phyloP scores from a whole-genome alignment of 225 moss, liverwort and hornwort species.

The Climacium dendroides region DNA sequence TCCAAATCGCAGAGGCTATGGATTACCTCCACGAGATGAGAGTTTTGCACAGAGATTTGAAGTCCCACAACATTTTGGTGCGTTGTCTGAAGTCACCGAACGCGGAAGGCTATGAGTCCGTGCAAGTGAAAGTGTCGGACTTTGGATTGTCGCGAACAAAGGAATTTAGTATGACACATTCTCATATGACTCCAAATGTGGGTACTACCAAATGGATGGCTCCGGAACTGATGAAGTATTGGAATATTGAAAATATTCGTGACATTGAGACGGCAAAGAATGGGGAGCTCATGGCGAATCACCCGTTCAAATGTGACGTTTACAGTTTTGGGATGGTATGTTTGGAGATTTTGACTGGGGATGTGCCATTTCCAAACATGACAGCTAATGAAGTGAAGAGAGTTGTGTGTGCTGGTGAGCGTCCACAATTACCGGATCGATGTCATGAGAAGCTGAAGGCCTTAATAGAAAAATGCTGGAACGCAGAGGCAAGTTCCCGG shows the following conservation, averaged over 20 bases:
- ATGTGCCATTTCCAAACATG: not conserved
- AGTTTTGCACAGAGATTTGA: not conserved
- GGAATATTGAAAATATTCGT: too few relatives aligned
- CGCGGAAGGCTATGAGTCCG: not conserved
- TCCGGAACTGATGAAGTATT: not conserved
- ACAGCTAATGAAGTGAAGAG: not conserved
- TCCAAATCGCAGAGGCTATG: not conserved
- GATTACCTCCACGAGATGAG: not conserved
- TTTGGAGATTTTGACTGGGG: conserved; percentile 1
- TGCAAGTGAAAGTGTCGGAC: not conserved
- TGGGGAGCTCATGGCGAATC: not conserved
- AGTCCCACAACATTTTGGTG: not conserved
- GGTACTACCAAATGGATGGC: not conserved
- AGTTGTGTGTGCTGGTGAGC: not conserved
- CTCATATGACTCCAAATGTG: not conserved
- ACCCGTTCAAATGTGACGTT: not conserved
- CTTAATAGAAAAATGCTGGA: not conserved
- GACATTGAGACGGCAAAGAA: not conserved
- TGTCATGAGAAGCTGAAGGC: not conserved
- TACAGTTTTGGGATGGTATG: conserved; percentile 6
- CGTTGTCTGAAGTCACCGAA: not conserved
- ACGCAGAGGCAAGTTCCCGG: not conserved
- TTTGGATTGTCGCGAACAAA: not conserved
- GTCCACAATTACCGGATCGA: not conserved
- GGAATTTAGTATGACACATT: not conserved